Evolutionary conservation across 2,329 filamentous ascomycete genomes (phyloP).

Genomic region (Ceratocystis diversiconidia): DNA sequence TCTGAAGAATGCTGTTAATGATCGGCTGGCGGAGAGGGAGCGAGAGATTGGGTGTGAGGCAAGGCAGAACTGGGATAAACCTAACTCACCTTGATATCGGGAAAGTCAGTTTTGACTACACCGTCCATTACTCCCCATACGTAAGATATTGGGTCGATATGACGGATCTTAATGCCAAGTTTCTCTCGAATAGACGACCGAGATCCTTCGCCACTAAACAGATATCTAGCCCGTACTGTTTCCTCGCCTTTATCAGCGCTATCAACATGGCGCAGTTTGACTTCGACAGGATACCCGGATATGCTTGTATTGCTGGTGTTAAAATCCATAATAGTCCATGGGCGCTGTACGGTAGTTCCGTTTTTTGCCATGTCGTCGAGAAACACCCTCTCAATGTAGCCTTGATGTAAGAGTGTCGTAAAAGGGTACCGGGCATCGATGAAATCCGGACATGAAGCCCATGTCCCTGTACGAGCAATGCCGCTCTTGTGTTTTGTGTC

Average conservation of each 20-base stretch:
- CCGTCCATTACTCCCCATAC: slow-evolving; percentile 69
- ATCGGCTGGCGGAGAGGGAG: slow-evolving; percentile 23
- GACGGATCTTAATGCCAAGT: slow-evolving; percentile 55
- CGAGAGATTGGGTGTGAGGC: neutral
- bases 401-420: slow-evolving; percentile 57
- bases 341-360: slow-evolving; percentile 44
- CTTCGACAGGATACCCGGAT: slow-evolving; percentile 60
- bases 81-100: slow-evolving; percentile 52
- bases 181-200: slow-evolving; percentile 50
- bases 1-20: slow-evolving; percentile 30
- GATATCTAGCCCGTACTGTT: slow-evolving; percentile 52
- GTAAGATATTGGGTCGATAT: slow-evolving; percentile 54
- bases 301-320: slow-evolving; percentile 37
- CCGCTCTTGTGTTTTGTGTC: neutral
- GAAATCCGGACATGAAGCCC: slow-evolving; percentile 81
- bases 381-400: slow-evolving; percentile 55
- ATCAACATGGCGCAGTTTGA: slow-evolving; percentile 63
- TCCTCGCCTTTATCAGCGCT: slow-evolving; percentile 44
- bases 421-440: slow-evolving; percentile 59
- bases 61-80: neutral
- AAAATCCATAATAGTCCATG: slow-evolving; percentile 51
- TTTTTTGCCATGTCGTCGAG: slow-evolving; percentile 51
- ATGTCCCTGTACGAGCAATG: slow-evolving; percentile 54
- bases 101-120: slow-evolving; percentile 58
- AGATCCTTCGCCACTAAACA: slow-evolving; percentile 59